Conservation (phyloP, 768 basidiomycete species). For the Galerina marginata region DNA sequence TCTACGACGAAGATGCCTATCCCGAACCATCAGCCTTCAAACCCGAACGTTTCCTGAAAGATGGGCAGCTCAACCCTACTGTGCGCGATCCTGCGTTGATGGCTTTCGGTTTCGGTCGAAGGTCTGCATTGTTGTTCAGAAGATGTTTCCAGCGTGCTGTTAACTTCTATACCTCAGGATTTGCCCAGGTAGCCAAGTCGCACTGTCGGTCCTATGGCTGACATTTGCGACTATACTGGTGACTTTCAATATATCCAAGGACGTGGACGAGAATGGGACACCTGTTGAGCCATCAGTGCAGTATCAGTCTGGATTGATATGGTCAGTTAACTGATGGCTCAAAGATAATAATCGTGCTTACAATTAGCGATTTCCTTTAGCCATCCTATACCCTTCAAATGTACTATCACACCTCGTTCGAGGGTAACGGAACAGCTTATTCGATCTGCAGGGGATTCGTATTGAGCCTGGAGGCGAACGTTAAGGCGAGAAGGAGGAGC, state of each 20-base stretch:
- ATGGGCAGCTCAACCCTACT: constrained; percentile 40
- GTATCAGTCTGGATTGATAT: constrained; percentile 25
- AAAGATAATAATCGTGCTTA: neutral
- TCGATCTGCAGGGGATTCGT: constrained; percentile 16
- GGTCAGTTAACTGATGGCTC: constrained; percentile 13
- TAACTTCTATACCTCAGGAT: constrained; percentile 23
- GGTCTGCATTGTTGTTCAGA: constrained; percentile 24
- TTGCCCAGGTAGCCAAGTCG: constrained; percentile 43
- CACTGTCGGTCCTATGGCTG: constrained; percentile 31
- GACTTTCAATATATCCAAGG: constrained; percentile 36
- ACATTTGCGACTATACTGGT: constrained; percentile 36
- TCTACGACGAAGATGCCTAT: constrained; percentile 37
- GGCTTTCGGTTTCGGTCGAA: constrained; percentile 46
- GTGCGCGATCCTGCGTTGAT: constrained; percentile 41
- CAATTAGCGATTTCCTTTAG: constrained; percentile 17
- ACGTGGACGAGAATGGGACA: constrained; percentile 32
- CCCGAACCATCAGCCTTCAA: constrained; percentile 43
- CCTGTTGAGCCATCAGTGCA: constrained; percentile 23
- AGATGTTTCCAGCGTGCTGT: neutral
- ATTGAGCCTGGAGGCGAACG: constrained; percentile 19
- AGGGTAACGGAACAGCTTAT: constrained; percentile 22
- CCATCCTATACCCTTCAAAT: constrained; percentile 32
- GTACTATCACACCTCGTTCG: constrained; percentile 33
- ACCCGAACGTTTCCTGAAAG: constrained; percentile 52
- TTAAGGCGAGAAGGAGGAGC: constrained; percentile 11